Base-by-base conservation (phyloP, 441 rosid genomes). In the Lepidium campestre region DNA sequence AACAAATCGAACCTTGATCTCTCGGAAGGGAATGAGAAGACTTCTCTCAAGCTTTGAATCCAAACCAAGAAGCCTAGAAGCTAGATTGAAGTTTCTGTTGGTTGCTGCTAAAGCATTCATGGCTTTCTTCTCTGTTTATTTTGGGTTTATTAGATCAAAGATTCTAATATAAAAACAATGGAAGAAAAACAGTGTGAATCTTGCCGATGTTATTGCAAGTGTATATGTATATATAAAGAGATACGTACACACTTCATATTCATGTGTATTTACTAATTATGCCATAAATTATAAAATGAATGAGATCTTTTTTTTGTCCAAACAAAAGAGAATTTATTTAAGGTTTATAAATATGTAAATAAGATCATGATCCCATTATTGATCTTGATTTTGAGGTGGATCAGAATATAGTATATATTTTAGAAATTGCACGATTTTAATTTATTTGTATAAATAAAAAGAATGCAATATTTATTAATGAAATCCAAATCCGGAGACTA, bases 91-190 rank as follows among this genome's bases (percentile, higher is more conserved):
- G 77, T 93, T 93, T 57, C 97, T 86, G 81, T 78, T 91, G 10
- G 99, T 89, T 41, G 95, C 99, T 19, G 88, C 92, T 60, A 93
- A 88, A 62, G 97, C 96, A 59, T 91, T 93, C 99, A 93, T 93
- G 79, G 75, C 42, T 47, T 23, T 66, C 12, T 25, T 47, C 37
- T 49, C 14, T 56, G 32, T 22, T 45, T 5, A 6, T 50, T 68
- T 69, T 66, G 25, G 7, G 15, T 36, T 67, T 46, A 46, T 31
- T 46, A 15, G 39, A 47, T 61, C 6, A 53, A 39, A 36, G 61
- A 53, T 25, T 69, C 19, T 52, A 3, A 54, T 40, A 48, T 11
- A 22, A 64, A 56, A 31, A 52, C 22, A 20, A 11, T 46, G 35
- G 40, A 39, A 36, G 49, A 50, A 50, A 7, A 29, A 29, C n/a